Conservation (phyloP, 139 green algal species). For the Chlamydomonas urium region DNA sequence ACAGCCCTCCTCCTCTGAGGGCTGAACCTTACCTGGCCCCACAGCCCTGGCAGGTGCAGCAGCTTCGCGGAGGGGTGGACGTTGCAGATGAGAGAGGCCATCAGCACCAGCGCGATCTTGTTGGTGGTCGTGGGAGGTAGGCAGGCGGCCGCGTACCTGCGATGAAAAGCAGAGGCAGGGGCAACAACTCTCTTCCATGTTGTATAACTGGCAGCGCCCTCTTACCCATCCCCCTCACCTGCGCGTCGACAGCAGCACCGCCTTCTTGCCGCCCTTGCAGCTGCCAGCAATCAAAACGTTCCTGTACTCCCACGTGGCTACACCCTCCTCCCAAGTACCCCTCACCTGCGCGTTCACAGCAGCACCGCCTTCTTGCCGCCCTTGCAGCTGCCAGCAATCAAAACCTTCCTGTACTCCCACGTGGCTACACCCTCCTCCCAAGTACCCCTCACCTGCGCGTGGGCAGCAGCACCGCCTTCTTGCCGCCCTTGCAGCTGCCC, state of each 20-base stretch:
- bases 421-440: background rate
- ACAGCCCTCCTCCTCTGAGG: no score
- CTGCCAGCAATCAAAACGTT: background rate
- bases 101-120: no score
- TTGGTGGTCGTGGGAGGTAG: no score
- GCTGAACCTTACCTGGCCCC: no score
- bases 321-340: background rate
- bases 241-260: slow-evolving; percentile 17
- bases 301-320: no score
- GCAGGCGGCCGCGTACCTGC: no score
- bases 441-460: background rate
- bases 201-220: background rate
- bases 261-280: slow-evolving; percentile 12
- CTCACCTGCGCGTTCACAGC: slow-evolving; percentile 14
- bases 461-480: slow-evolving; percentile 39
- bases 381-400: background rate
- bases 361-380: slow-evolving; percentile 21
- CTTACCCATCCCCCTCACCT: slow-evolving; percentile 3
- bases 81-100: slow-evolving; percentile 61
- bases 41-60: slow-evolving; percentile 38
- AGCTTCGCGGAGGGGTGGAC: slow-evolving; percentile 40
- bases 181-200: no score
- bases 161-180: no score
- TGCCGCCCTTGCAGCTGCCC: slow-evolving; percentile 70
- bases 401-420: no score